Conservation (phyloP, 176 grass and related monocot species). For the Raddia guianensis region DNA sequence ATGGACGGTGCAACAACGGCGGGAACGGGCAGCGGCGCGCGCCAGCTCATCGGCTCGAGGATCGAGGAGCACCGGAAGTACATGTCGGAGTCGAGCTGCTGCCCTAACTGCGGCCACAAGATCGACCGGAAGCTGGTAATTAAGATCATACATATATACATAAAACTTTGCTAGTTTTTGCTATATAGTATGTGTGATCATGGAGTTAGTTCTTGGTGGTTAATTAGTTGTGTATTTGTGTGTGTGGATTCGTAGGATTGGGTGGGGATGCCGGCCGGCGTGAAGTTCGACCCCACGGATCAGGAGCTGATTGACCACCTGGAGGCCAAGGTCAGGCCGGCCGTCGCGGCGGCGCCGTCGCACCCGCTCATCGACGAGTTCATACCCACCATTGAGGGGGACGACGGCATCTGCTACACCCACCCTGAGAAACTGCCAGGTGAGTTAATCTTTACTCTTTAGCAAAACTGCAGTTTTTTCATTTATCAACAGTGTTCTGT, state of each 20-base stretch:
- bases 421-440: conserved; percentile 95
- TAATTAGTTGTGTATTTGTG: neutral
- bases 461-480: conserved; percentile 16
- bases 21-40: neutral
- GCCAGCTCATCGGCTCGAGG: conserved; percentile 44
- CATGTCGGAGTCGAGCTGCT: conserved; percentile 55
- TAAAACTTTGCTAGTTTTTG: conserved; percentile 30
- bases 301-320: conserved; percentile 96
- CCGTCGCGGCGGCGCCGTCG: conserved; percentile 34
- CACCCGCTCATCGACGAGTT: conserved; percentile 95
- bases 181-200: neutral
- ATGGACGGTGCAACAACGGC: conserved; percentile 44
- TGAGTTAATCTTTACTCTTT: conserved; percentile 46
- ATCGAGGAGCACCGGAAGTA: conserved; percentile 66
- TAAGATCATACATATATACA: neutral
- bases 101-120: conserved; percentile 76
- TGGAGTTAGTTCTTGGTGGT: neutral
- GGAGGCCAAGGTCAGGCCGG: conserved; percentile 63
- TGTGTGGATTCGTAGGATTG: conserved; percentile 52
- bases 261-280: conserved; percentile 68
- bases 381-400: conserved; percentile 91
- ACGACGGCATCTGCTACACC: conserved; percentile 97
- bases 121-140: conserved; percentile 61
- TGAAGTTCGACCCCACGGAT: conserved; percentile 96
- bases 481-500: conserved; percentile 15